Evolutionary conservation across 2,329 filamentous ascomycete species (phyloP).

Genomic region (Nemania sp.): DNA sequence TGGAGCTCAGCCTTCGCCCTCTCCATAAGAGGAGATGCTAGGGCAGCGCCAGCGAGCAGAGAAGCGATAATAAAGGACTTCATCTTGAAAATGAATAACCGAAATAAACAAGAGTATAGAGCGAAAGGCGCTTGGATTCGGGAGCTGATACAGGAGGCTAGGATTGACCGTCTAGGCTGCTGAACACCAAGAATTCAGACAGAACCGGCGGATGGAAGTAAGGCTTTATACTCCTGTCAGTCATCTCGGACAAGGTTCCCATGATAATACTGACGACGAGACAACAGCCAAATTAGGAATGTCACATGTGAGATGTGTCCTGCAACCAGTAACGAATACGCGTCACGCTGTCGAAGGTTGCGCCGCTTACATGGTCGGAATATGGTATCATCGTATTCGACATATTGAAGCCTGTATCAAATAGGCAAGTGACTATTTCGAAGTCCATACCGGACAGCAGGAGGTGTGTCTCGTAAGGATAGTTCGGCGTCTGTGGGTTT

Average conservation of each 20-base stretch:
- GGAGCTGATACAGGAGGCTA: not conserved
- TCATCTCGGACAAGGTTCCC: not conserved
- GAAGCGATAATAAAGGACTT: slow-evolving; percentile 11
- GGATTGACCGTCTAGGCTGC: slow-evolving; percentile 1
- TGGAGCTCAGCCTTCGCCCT: slow-evolving; percentile 18
- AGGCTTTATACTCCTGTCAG: slow-evolving; percentile 18
- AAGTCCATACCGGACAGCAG: not conserved
- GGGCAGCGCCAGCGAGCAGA: slow-evolving; percentile 13
- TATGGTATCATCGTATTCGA: slow-evolving; percentile 3
- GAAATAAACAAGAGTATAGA: not conserved
- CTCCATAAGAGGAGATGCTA: slow-evolving; percentile 24
- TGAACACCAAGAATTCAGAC: not conserved
- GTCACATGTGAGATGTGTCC: slow-evolving; percentile 16
- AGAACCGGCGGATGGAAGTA: not conserved
- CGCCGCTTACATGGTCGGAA: slow-evolving; percentile 8
- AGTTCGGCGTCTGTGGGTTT: not conserved
- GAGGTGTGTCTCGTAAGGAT: not conserved
- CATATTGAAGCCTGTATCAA: slow-evolving; percentile 9
- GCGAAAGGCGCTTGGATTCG: not conserved
- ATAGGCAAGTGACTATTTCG: slow-evolving; percentile 15
- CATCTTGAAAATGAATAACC: slow-evolving; percentile 11
- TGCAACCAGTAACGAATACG: not conserved
- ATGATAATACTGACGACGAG: slow-evolving; percentile 11
- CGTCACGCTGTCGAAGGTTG: slow-evolving; percentile 1
- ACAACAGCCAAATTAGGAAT: slow-evolving; percentile 20